Base-by-base conservation (phyloP, 352 stramenopile species). In the Pythium aristosporum region DNA sequence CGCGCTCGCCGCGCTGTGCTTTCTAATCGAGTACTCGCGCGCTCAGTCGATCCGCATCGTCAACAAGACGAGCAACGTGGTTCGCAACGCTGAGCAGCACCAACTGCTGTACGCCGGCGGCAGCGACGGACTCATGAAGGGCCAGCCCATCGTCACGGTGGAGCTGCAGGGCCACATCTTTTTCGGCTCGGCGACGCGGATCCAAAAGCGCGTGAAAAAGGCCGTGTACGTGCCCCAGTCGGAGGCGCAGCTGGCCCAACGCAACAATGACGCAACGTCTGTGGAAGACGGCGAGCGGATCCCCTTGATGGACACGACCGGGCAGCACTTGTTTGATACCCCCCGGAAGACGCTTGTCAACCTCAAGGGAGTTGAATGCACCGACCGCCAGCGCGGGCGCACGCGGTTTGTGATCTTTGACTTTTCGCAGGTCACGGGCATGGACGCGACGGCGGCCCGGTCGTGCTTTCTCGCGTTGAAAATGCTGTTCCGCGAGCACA, bases 21-120 rank as follows among this genome's bases (percentile, higher is more conserved):
- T 90, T 18, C 87, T 97, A 16, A 80, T 98, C 20, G 69, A 94
- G 12, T 77, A 97, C 41, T 82, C 89, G 11, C 80, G 79, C 21
- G 71, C 68, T 11, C 82, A 92, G 61, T 74, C 80, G 23, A 76
- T 91, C 47, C 69, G 71, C 47, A 66, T 82, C 21, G 74, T 83
- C 28, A 67, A 81, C 55, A 86, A 88, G 60, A 87, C 76, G 8
- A 89, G 80, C 58, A 88, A 85, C 48, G 73, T 87, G 23, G 77
- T 87, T 37, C 77, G 76, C 20, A 89, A 87, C 61, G 73, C 79
- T 47, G 71, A 91, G 37, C 79, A 87, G 70, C 74, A 91, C 52
- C 63, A 65, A 36, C 42, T 88, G 28, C 67, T 88, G 12, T 85
- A 84, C 48, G 30, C 58, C 13, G 25, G 44, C 25, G 48, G 72